A percentile compares a stretch with the other conserved stretches of the same genome.
Evolutionary conservation across 805 yeast species (phyloP).

Genomic region (Clavispora vitiphila): DNA sequence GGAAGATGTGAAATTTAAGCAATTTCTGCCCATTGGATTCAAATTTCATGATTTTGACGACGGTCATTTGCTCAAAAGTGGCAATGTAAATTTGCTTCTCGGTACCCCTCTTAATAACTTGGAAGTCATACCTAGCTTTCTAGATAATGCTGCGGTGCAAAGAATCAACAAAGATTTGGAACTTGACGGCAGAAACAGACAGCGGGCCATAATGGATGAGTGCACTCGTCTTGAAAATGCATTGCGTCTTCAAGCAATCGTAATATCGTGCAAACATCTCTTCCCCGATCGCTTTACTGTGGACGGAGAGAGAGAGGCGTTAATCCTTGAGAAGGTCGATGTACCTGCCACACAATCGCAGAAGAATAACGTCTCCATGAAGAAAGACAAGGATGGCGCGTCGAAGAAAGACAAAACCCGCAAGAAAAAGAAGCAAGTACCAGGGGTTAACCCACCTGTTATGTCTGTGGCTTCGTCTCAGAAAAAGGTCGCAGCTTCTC

Average conservation of each 20-base stretch:
- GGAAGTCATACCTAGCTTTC: constrained; percentile 16
- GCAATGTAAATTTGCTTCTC: constrained; percentile 17
- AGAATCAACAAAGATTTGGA: constrained; percentile 11
- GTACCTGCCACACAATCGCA: constrained; percentile 7
- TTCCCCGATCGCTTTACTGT: constrained; percentile 4
- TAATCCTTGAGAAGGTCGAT: constrained; percentile 8
- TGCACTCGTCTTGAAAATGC: constrained; percentile 21
- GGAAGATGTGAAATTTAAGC: constrained; percentile 63
- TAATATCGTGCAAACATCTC: constrained; percentile 19
- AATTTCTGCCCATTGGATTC: constrained; percentile 50
- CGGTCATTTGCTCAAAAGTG: constrained; percentile 32
- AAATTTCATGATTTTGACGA: constrained; percentile 62
- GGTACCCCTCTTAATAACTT: constrained; percentile 15
- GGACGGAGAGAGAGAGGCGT: constrained; percentile 1
- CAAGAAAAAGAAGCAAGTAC: not conserved
- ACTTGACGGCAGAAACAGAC: constrained; percentile 6
- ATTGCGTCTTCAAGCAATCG: constrained; percentile 24
- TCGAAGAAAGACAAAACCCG: constrained; percentile 1
- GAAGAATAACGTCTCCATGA: constrained; percentile 1
- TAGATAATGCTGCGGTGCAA: constrained; percentile 17
- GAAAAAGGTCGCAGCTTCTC: constrained; percentile 18
- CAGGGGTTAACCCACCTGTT: not conserved
- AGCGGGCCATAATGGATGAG: constrained; percentile 7
- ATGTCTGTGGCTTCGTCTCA: not conserved
- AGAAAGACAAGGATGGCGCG: not conserved